These are phyloP conservation scores for Phaeosphaeriaceae sp. DNA, from an alignment of 2,329 filamentous ascomycete species.

Conservation along the genomic window DNA sequence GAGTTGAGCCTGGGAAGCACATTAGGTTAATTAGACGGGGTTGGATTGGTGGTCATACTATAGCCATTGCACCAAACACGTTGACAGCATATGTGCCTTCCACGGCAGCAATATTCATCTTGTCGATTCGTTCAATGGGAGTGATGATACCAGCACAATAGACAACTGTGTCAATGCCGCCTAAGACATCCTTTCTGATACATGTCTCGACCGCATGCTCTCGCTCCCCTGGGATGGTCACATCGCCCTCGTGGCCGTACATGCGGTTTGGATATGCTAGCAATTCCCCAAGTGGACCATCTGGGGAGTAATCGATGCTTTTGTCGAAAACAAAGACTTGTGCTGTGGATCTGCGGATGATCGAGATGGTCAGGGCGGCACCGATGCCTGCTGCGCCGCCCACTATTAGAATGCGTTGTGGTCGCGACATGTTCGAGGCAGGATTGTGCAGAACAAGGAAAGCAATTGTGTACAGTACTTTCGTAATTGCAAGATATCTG, in stretches of 20 bases:
- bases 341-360: constrained; percentile 1
- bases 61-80: constrained; percentile 33
- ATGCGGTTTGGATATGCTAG: constrained; percentile 4
- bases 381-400: constrained; percentile 34
- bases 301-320: constrained; percentile 11
- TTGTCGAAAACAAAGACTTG: constrained; percentile 19
- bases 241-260: constrained; percentile 15
- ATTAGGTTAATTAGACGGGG: background rate
- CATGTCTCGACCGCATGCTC: constrained; percentile 21
- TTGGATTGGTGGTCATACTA: constrained; percentile 17
- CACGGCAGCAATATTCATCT: constrained; percentile 22
- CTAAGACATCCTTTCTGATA: constrained; percentile 10
- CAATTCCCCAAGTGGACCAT: background rate
- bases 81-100: constrained; percentile 31
- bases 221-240: constrained; percentile 7
- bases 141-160: constrained; percentile 33
- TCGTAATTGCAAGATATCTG: background rate
- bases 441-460: background rate
- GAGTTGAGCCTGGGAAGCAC: constrained; percentile 22
- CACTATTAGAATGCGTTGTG: constrained; percentile 31
- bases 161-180: constrained; percentile 31
- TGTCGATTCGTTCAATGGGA: constrained; percentile 28
- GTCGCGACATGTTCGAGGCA: background rate
- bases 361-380: constrained; percentile 1
- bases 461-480: constrained; percentile 1